Conservation (phyloP, 73 alveolate genomes). For the Paramecium caudatum region DNA sequence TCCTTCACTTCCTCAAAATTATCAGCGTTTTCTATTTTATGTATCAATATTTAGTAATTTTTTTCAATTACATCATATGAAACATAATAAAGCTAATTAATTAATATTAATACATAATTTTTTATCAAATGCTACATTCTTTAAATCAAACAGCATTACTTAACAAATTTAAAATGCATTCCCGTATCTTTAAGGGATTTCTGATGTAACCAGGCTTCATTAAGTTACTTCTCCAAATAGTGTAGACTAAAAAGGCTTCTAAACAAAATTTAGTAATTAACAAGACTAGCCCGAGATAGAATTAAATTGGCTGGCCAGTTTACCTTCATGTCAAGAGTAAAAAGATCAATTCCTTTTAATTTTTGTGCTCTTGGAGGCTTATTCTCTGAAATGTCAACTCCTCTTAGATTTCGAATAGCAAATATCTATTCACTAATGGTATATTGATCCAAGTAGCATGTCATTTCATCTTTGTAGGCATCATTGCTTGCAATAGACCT, state of each 20-base stretch:
- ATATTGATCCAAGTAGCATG: constrained; percentile 81
- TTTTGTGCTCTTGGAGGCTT: constrained; percentile 71
- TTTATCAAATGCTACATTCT: constrained; percentile 93
- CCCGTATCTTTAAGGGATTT: constrained; percentile 88
- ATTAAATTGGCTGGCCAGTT: constrained; percentile 96
- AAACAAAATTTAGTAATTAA: constrained; percentile 91
- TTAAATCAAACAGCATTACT: constrained; percentile 86
- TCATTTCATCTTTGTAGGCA: constrained; percentile 86
- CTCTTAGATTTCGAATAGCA: constrained; percentile 82
- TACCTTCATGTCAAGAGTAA: constrained; percentile 91
- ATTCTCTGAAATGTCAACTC: constrained; percentile 65
- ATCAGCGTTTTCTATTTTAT: constrained; percentile 83
- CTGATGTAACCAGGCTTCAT: constrained; percentile 88
- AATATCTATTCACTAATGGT: constrained; percentile 82
- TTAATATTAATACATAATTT: constrained; percentile 78
- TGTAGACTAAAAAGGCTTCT: constrained; percentile 91
- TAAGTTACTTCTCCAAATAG: constrained; percentile 88
- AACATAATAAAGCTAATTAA: constrained; percentile 83
- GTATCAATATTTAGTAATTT: constrained; percentile 84
- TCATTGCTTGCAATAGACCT: constrained; percentile 83
- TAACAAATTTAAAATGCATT: constrained; percentile 80
- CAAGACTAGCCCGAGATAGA: constrained; percentile 87
- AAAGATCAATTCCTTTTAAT: constrained; percentile 89
- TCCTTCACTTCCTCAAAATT: constrained; percentile 94
- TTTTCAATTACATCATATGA: constrained; percentile 96